phyloP scores from a whole-genome alignment of 805 yeast genomes.

The Vanderwaltozyma yarrowii region DNA sequence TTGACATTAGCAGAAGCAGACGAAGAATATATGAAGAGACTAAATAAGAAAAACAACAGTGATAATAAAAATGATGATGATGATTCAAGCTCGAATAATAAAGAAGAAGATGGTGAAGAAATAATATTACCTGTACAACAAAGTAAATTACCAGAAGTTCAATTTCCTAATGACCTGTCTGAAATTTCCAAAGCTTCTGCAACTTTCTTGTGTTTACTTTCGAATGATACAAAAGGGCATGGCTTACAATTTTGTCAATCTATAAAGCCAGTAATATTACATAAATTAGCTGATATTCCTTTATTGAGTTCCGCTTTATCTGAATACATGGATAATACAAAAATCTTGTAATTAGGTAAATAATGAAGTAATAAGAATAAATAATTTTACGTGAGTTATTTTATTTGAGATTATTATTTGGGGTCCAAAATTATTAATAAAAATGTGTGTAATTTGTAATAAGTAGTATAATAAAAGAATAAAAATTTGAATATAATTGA shows the following conservation, averaged over 20 bases:
- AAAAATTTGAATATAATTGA: too few relatives aligned
- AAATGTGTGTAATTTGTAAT: too few relatives aligned
- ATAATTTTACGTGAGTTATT: too few relatives aligned
- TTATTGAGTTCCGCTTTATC: constrained; percentile 23
- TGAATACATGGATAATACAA: constrained; percentile 26
- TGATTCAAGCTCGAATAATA: not conserved
- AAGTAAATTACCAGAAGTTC: constrained; percentile 17
- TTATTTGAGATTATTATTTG: too few relatives aligned
- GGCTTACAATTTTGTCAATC: constrained; percentile 22
- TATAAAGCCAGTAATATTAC: constrained; percentile 23
- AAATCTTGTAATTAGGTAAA: not conserved
- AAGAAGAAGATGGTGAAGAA: constrained; percentile 1
- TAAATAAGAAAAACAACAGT: not conserved
- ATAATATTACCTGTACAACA: constrained; percentile 17
- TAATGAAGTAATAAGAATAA: not conserved
- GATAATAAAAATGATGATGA: not conserved
- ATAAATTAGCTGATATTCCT: constrained; percentile 25
- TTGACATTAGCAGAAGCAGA: constrained; percentile 41
- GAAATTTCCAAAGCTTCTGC: constrained; percentile 27
- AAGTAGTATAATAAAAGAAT: too few relatives aligned
- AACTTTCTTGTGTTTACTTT: constrained; percentile 25
- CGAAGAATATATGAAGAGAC: constrained; percentile 4
- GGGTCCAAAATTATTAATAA: too few relatives aligned
- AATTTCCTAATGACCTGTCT: constrained; percentile 22
- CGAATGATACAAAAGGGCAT: constrained; percentile 23